Base-by-base conservation (phyloP, 352 stramenopile genomes). In the Peronospora farinosa region DNA sequence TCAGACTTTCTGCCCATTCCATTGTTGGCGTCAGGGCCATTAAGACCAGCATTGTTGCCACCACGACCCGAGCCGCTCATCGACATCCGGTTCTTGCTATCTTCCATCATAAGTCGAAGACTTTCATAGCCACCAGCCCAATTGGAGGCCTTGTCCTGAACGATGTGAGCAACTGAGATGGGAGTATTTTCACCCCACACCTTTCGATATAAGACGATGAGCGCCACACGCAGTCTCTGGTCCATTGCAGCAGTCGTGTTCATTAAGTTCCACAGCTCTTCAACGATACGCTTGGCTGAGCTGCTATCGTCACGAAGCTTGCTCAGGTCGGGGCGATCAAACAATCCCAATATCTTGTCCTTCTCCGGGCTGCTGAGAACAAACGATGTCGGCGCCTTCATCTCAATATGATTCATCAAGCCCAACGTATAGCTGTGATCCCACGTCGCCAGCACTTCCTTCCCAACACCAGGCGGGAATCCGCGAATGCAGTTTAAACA, bases 121-220 rank as follows among this genome's bases (percentile, higher is more conserved):
- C 74, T 88, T 46, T 92, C 80, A 40, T 88, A 93, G 21, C 83
- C 80, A 10, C 83, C 80, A 0, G 83, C 80, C 76, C 78, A 93
- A 50, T 89, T 78, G 16, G 62, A 55, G 4, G 69, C 55, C 37
- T 93, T 93, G 27, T 93, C 80, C 37, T 88, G 76, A 38, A 92
- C 83, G 1, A 78, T 90, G 59, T 91, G 80, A 5, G 78, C 80
- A 12, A 93, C 70, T 0, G 79, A 71, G 31, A 90, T 78, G 2
- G 83, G 80, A 37, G 83, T 93, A 16, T 72, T 86, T 21, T 93
- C 83, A 16, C 83, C 80, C 78, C 78, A 93, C 15, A 93, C 59
- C 51, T 83, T 87, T 40, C 78, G 54, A 55, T 91, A 93, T 12
- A 92, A 52, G 2, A 89, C 72, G 23, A 88, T 72, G 1, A 93